Evolutionary conservation across 2,329 filamentous ascomycete genomes (phyloP).

Genomic region (Ophiostoma populinum): DNA sequence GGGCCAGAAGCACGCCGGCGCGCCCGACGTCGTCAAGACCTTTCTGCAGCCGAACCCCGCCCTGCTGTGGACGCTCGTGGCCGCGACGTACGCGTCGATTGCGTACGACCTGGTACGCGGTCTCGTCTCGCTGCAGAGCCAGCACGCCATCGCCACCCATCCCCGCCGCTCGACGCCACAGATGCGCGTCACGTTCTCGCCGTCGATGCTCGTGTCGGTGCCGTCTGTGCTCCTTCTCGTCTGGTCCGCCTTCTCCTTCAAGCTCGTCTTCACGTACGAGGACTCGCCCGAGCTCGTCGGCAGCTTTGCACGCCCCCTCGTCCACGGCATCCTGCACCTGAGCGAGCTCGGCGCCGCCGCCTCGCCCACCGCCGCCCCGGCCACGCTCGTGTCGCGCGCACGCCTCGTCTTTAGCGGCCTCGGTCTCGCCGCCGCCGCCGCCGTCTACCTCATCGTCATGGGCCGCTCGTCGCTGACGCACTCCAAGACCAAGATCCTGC

Average conservation of each 20-base stretch:
- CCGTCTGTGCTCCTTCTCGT: slow-evolving; percentile 20
- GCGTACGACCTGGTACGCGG: slow-evolving; percentile 26
- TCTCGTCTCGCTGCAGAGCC: slow-evolving; percentile 21
- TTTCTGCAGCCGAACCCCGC: slow-evolving; percentile 47
- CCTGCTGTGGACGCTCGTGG: slow-evolving; percentile 59
- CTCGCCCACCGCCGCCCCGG: slow-evolving; percentile 19
- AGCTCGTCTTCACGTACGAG: slow-evolving; percentile 70
- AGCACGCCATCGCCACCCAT: too few species aligned
- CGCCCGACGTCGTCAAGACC: slow-evolving; percentile 63
- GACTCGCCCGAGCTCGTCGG: slow-evolving; percentile 73
- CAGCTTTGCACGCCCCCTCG: slow-evolving; percentile 21
- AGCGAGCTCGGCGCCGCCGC: slow-evolving; percentile 10
- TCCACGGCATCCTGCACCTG: slow-evolving; percentile 20
- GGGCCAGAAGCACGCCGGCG: slow-evolving; percentile 88
- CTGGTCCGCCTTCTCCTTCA: slow-evolving; percentile 57
- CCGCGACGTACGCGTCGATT: slow-evolving; percentile 49
- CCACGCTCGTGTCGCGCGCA: slow-evolving; percentile 30
- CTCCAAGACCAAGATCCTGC: slow-evolving; percentile 26
- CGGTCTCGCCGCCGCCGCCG: slow-evolving; percentile 20
- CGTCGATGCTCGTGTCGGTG: slow-evolving; percentile 20
- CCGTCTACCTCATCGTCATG: slow-evolving; percentile 21
- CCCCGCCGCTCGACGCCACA: too few species aligned
- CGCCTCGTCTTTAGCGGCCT: slow-evolving; percentile 33
- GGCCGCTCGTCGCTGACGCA: slow-evolving; percentile 6
- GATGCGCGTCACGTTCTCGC: too few species aligned